Conservation (phyloP, 1,284 basidiomycete genomes). For the Gymnopus androsaceus region DNA sequence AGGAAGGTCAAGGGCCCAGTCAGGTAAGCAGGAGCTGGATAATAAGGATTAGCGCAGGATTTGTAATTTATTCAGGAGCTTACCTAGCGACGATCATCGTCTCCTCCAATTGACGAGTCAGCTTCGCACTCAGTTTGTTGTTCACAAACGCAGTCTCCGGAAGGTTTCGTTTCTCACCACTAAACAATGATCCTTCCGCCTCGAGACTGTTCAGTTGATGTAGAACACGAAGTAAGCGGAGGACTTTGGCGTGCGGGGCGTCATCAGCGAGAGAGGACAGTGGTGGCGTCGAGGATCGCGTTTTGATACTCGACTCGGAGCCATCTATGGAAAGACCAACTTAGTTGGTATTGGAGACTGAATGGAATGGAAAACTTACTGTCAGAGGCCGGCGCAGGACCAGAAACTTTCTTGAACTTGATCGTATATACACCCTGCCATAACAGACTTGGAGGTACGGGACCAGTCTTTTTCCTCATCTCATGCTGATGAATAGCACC, state of each 20-base stretch:
- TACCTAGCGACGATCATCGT: slow-evolving; percentile 98
- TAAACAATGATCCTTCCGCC: slow-evolving; percentile 53
- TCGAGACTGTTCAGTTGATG: slow-evolving; percentile 76
- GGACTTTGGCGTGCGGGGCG: slow-evolving; percentile 85
- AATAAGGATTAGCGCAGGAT: neutral
- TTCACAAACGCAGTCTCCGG: slow-evolving; percentile 90
- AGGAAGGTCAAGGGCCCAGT: slow-evolving; percentile 94
- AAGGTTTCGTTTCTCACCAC: slow-evolving; percentile 55
- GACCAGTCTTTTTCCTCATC: slow-evolving; percentile 65
- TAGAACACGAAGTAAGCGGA: slow-evolving; percentile 87
- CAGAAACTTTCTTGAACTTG: slow-evolving; percentile 90
- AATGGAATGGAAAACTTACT: slow-evolving; percentile 41
- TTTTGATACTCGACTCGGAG: slow-evolving; percentile 44
- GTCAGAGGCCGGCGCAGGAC: slow-evolving; percentile 69
- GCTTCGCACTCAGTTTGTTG: slow-evolving; percentile 96
- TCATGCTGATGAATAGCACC: slow-evolving; percentile 93
- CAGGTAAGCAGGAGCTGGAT: slow-evolving; percentile 86
- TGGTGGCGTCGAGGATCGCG: slow-evolving; percentile 62
- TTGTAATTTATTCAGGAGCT: slow-evolving; percentile 18
- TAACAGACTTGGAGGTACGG: slow-evolving; percentile 68
- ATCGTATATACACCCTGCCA: slow-evolving; percentile 92
- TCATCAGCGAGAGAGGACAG: slow-evolving; percentile 82
- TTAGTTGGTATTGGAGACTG: slow-evolving; percentile 4
- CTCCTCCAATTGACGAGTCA: slow-evolving; percentile 97
- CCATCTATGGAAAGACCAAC: slow-evolving; percentile 39